Evolutionary conservation across 2,329 filamentous ascomycete species (phyloP).

Genomic region (Penicillium sclerotiorum): DNA sequence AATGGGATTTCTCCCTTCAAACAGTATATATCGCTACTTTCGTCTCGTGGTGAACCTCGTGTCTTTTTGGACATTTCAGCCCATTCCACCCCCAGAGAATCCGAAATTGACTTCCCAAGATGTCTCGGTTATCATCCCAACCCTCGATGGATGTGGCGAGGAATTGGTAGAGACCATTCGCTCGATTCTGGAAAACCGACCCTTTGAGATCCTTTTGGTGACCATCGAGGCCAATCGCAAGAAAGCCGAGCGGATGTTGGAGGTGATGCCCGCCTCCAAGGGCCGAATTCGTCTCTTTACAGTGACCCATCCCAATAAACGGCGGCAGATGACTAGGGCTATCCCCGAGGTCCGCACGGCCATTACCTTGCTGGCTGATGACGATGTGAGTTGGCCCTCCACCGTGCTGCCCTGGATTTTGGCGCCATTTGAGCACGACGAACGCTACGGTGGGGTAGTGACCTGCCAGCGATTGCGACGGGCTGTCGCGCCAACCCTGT

Average conservation of each 20-base stretch:
- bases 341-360: constrained; percentile 80
- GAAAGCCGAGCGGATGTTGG: constrained; percentile 65
- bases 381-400: constrained; percentile 89
- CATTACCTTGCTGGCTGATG: constrained; percentile 91
- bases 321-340: constrained; percentile 87
- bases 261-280: constrained; percentile 57
- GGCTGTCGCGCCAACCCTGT: constrained; percentile 61
- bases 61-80: constrained; percentile 85
- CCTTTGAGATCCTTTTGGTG: constrained; percentile 76
- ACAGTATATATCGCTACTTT: constrained; percentile 77
- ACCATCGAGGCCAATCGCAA: constrained; percentile 80
- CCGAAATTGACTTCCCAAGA: constrained; percentile 79
- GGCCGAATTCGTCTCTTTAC: constrained; percentile 73
- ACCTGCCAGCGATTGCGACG: constrained; percentile 86
- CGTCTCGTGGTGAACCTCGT: constrained; percentile 82
- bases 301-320: constrained; percentile 89
- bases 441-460: constrained; percentile 81
- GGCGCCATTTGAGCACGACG: constrained; percentile 81
- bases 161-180: constrained; percentile 80
- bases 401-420: constrained; percentile 89
- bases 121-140: constrained; percentile 92
- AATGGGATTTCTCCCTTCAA: constrained; percentile 6
- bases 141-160: constrained; percentile 83
- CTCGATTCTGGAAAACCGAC: constrained; percentile 54
- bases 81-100: constrained; percentile 77